phyloP scores from a whole-genome alignment of 208 protist genomes.

The Wallacemonas sp. region DNA sequence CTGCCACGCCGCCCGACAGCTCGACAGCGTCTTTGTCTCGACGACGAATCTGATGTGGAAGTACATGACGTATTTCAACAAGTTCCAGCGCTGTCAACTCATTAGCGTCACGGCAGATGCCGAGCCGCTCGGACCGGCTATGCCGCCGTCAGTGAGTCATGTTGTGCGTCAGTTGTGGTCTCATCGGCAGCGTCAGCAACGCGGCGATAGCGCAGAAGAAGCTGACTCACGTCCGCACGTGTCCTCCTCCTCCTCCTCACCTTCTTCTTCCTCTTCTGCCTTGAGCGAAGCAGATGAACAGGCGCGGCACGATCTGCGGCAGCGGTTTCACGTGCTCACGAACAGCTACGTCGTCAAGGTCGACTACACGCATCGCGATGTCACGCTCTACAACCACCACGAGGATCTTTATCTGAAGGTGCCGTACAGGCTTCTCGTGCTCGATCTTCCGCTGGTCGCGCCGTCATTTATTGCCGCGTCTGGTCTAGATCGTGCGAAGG shows the following conservation, averaged over 20 bases:
- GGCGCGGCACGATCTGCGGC: background rate
- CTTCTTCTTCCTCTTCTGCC: too few relatives aligned
- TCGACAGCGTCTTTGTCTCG: constrained; percentile 81
- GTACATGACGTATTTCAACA: constrained; percentile 75
- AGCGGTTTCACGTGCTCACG: constrained; percentile 35
- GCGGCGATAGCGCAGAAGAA: too few relatives aligned
- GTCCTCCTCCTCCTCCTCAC: too few relatives aligned
- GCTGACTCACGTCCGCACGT: too few relatives aligned
- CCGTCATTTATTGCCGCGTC: constrained; percentile 52
- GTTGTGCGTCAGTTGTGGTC: constrained; percentile 53
- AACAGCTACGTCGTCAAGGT: constrained; percentile 56
- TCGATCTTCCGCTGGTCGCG: constrained; percentile 79
- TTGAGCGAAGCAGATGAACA: too few relatives aligned
- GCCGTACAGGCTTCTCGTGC: constrained; percentile 62
- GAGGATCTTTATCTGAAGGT: constrained; percentile 43
- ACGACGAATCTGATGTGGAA: constrained; percentile 81
- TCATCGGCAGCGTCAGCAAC: background rate
- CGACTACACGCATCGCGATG: constrained; percentile 36
- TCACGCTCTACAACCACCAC: constrained; percentile 74
- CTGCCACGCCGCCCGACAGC: constrained; percentile 47
- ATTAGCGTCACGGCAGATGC: constrained; percentile 59
- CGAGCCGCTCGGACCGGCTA: constrained; percentile 54
- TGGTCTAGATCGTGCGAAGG: background rate
- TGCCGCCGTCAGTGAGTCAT: constrained; percentile 46
- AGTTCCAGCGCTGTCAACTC: constrained; percentile 53